These are phyloP conservation scores for Penicillium bialowiezense DNA, from an alignment of 495 filamentous ascomycete genomes.

Conservation along the genomic window DNA sequence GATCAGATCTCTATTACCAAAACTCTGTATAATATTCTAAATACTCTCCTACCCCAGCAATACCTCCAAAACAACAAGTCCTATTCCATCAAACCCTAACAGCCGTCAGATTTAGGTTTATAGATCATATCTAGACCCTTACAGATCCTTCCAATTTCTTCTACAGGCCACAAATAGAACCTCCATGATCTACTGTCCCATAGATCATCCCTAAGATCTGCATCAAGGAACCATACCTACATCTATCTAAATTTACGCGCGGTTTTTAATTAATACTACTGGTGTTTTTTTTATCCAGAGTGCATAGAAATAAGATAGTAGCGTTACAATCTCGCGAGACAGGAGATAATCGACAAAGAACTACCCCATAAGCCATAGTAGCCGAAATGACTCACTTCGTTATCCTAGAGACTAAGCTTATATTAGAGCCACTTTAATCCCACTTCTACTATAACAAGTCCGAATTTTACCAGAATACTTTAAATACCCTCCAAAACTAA, in stretches of 20 bases:
- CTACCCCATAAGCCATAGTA: not conserved
- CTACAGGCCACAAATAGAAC: not conserved
- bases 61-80: constrained; percentile 1
- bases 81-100: not conserved
- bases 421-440: too few species aligned
- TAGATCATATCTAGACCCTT: not conserved
- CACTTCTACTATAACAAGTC: too few species aligned
- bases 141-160: not conserved
- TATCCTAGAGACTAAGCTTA: not conserved
- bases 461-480: not conserved
- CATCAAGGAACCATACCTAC: not conserved
- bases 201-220: not conserved
- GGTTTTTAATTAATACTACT: not conserved
- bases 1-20: not conserved
- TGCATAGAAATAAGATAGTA: not conserved
- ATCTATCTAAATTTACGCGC: not conserved
- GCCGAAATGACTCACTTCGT: not conserved
- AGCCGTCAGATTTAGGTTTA: not conserved
- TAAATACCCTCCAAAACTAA: not conserved
- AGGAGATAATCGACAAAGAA: not conserved
- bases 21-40: not conserved
- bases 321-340: not conserved
- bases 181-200: constrained; percentile 1
- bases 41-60: not conserved
- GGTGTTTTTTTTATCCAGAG: not conserved